These are phyloP conservation scores for Annulohypoxylon truncatum DNA, from an alignment of 2,329 filamentous ascomycete species.

Conservation along the genomic window DNA sequence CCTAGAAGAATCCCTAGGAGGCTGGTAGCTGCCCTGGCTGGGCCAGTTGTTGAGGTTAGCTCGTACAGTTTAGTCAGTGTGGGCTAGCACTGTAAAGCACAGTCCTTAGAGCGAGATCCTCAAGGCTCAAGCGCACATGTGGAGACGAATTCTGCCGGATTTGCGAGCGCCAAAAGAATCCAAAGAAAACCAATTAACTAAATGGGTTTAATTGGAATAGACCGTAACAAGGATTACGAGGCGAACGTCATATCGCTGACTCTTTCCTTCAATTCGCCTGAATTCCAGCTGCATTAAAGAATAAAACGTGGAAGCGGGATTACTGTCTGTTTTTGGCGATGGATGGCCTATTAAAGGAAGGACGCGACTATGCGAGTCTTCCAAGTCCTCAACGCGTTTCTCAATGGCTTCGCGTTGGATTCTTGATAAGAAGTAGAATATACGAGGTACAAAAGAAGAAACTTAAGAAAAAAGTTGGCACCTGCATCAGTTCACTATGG, in stretches of 20 bases:
- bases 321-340: slow-evolving; percentile 17
- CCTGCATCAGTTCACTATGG: neutral
- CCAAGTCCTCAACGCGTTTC: slow-evolving; percentile 22
- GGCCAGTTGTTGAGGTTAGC: neutral
- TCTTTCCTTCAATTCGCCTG: slow-evolving; percentile 15
- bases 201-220: neutral
- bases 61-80: slow-evolving; percentile 21
- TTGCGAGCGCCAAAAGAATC: slow-evolving; percentile 6
- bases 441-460: neutral
- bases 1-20: neutral
- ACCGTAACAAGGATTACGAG: slow-evolving; percentile 4
- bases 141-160: slow-evolving; percentile 7
- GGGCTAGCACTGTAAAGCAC: slow-evolving; percentile 25
- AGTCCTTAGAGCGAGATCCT: slow-evolving; percentile 14
- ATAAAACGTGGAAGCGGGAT: slow-evolving; percentile 1
- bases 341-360: slow-evolving; percentile 35
- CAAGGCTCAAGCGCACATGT: no score
- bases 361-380: slow-evolving; percentile 23
- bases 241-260: slow-evolving; percentile 28
- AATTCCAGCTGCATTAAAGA: slow-evolving; percentile 22
- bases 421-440: slow-evolving; percentile 8
- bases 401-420: slow-evolving; percentile 9
- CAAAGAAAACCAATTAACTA: neutral
- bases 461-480: neutral
- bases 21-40: neutral